Base-by-base conservation (phyloP, 108 stramenopile species). In the Asterionellopsis glacialis region DNA sequence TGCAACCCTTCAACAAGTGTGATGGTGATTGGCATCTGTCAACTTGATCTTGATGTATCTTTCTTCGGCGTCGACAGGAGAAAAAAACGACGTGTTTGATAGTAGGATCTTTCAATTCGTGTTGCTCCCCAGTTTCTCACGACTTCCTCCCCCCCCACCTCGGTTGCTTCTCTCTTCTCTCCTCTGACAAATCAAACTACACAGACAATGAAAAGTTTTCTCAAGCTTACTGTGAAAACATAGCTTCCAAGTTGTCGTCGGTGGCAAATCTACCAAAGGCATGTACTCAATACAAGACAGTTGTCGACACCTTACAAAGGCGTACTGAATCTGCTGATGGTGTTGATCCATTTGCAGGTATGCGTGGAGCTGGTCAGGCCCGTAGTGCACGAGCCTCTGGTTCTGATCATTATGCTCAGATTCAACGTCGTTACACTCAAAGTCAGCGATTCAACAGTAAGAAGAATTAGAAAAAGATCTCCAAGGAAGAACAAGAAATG, bases 371-470 rank as follows among this genome's bases (percentile, higher is more conserved):
- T 12, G 45, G 7, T 2, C 7, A 7, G 9, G 40, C 57, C 15
- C 40, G 40, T 23, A 18, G 19, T 14, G 57, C 57, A 41, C 2
- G 33, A 15, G 27, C 57, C 9, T 38, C n/a, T 16, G 57, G 57
- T 9, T 23, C n/a, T 2, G 44, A 60, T 6, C 18, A 45, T 26
- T 25, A 60, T 25, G 59, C 59, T 22, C 59, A 60, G 24, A 45
- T 60, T 47, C 43, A 45, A 19, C 39, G 59, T 24, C 39, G 59
- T 45, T 47, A 24, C 59, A 60, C 59, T 11, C 39, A 60, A 12
- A 25, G 24, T 47, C 18, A 39, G 7, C 39, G 59, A 24, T n/a
- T 14, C 11, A 45, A 45, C 27, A 47, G 23, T 43, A 60, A 60
- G 45, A 42, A 67, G 21, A 26, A 33, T 33, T 33, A 33, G n/a